phyloP scores from a whole-genome alignment of 495 filamentous ascomycete genomes.

The Achaetomiella virescens region DNA sequence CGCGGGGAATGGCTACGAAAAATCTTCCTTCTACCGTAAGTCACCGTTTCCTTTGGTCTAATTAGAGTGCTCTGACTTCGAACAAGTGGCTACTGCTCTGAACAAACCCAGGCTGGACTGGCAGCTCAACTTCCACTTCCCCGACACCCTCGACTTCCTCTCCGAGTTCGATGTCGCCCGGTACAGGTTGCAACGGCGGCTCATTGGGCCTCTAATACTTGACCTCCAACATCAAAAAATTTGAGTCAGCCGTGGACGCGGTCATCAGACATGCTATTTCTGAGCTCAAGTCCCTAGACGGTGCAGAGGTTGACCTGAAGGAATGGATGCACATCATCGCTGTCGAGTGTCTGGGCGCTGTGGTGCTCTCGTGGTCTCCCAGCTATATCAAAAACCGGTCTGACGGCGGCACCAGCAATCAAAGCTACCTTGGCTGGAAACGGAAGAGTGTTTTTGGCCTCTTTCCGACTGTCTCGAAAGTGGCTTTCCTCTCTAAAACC shows the following conservation, averaged over 20 bases:
- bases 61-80: background rate
- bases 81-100: slow-evolving; percentile 26
- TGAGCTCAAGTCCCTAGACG: slow-evolving; percentile 21
- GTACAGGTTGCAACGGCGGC: slow-evolving; percentile 36
- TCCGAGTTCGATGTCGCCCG: slow-evolving; percentile 33
- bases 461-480: slow-evolving; percentile 23
- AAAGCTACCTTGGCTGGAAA: slow-evolving; percentile 34
- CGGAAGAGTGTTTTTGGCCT: slow-evolving; percentile 34
- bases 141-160: slow-evolving; percentile 33
- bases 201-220: slow-evolving; percentile 36
- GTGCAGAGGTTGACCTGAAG: slow-evolving; percentile 31
- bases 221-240: slow-evolving; percentile 30
- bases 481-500: slow-evolving; percentile 12
- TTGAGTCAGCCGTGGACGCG: slow-evolving; percentile 29
- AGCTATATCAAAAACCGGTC: slow-evolving; percentile 27
- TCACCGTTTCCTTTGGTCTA: background rate
- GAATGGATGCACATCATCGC: slow-evolving; percentile 40
- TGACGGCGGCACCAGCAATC: slow-evolving; percentile 32
- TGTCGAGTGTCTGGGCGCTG: slow-evolving; percentile 37
- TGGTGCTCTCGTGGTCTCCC: slow-evolving; percentile 39
- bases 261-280: slow-evolving; percentile 25
- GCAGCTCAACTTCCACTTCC: slow-evolving; percentile 15
- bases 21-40: slow-evolving; percentile 37
- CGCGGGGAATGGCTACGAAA: slow-evolving; percentile 27
- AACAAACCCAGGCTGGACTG: slow-evolving; percentile 21